Evolutionary conservation across 805 yeast genomes (phyloP).

Genomic region (Middelhovenomyces tepae): DNA sequence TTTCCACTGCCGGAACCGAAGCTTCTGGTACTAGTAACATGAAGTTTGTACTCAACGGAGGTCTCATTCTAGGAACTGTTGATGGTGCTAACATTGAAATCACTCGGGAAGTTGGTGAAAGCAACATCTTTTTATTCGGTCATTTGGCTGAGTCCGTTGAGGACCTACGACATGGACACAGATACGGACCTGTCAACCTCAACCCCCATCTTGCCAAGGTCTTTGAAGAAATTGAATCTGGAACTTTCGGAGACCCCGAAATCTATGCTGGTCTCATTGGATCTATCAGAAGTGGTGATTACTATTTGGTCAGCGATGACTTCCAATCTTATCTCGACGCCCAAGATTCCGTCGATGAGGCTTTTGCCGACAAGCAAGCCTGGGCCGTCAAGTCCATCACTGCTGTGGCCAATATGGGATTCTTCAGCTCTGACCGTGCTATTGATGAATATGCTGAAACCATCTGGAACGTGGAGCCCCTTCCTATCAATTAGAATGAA

Average conservation of each 20-base stretch:
- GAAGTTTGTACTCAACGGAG: conserved; percentile 93
- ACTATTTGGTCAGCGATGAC: conserved; percentile 82
- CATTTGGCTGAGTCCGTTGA: conserved; percentile 86
- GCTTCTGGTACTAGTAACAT: conserved; percentile 94
- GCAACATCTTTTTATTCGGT: conserved; percentile 86
- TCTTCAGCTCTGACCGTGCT: conserved; percentile 84
- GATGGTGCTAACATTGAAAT: conserved; percentile 97
- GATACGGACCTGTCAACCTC: conserved; percentile 47
- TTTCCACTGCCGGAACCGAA: conserved; percentile 95
- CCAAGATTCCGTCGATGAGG: conserved; percentile 65
- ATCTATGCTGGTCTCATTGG: conserved; percentile 59
- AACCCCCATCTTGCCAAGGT: conserved; percentile 57
- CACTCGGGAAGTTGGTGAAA: conserved; percentile 89
- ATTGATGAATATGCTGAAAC: conserved; percentile 86
- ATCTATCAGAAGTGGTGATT: conserved; percentile 61
- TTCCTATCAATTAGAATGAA: conserved; percentile 13
- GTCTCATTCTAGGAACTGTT: conserved; percentile 88
- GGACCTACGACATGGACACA: conserved; percentile 68
- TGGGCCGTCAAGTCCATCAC: conserved; percentile 74
- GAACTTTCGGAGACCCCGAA: conserved; percentile 59
- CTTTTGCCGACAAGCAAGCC: conserved; percentile 52
- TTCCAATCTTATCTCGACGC: conserved; percentile 81
- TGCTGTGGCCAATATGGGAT: conserved; percentile 88
- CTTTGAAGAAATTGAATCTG: conserved; percentile 55
- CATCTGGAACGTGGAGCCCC: conserved; percentile 87